Evolutionary conservation across 2,329 filamentous ascomycete species (phyloP).

Genomic region (Fusarium virguliforme): DNA sequence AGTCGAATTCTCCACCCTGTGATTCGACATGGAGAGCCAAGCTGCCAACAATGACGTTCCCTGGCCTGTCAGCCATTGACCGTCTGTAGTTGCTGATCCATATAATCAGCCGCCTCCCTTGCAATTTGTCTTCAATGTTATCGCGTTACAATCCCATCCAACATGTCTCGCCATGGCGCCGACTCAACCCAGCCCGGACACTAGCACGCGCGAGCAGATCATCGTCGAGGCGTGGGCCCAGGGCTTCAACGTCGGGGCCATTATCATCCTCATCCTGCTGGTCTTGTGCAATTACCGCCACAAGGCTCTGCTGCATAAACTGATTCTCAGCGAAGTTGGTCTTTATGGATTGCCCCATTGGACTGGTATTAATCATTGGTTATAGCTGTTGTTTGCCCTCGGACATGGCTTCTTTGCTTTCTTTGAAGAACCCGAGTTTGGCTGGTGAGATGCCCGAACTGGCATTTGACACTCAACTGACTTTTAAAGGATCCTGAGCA

Average conservation of each 20-base stretch:
- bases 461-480: background rate
- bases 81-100: background rate
- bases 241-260: constrained; percentile 29
- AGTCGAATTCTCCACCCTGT: constrained; percentile 30
- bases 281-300: constrained; percentile 35
- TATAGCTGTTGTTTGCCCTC: constrained; percentile 28
- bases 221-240: constrained; percentile 39
- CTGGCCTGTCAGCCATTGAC: constrained; percentile 1
- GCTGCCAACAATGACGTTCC: constrained; percentile 17
- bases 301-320: constrained; percentile 35
- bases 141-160: background rate
- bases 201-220: constrained; percentile 30
- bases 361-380: background rate
- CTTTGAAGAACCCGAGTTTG: constrained; percentile 33
- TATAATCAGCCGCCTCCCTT: constrained; percentile 11
- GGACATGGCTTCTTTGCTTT: constrained; percentile 37
- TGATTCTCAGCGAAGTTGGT: constrained; percentile 33
- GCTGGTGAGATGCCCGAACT: constrained; percentile 23
- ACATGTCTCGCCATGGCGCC: constrained; percentile 32
- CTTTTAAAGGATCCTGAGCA: constrained; percentile 30
- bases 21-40: constrained; percentile 24
- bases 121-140: background rate
- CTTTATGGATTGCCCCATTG: no score
- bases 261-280: constrained; percentile 23
- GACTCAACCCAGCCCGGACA: constrained; percentile 24